Conservation (phyloP, 192 early-diverging fungal genomes). For the Kickxella alabastrina region DNA sequence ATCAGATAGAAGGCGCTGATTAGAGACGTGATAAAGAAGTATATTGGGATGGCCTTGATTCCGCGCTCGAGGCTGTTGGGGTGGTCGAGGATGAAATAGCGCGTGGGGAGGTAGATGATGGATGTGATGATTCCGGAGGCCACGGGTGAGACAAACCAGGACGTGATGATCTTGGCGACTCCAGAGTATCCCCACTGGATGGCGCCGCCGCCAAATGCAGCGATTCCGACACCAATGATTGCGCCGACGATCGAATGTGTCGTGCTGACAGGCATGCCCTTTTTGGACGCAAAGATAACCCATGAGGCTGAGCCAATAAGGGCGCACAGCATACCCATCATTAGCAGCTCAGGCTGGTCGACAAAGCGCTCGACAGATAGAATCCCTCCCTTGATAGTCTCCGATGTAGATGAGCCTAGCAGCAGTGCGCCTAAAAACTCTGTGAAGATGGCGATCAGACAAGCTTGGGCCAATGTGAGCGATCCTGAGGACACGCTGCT, state of each 20-base stretch:
- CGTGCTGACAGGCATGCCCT: conserved; percentile 71
- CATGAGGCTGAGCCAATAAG: conserved; percentile 70
- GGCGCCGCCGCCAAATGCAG: conserved; percentile 60
- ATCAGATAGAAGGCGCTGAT: conserved; percentile 69
- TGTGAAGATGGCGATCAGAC: conserved; percentile 75
- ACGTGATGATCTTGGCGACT: conserved; percentile 61
- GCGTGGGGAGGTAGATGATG: conserved; percentile 63
- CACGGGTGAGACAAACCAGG: conserved; percentile 73
- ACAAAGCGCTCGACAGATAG: conserved; percentile 57
- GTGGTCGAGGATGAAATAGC: conserved; percentile 58
- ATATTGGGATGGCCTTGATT: conserved; percentile 63
- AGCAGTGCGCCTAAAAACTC: conserved; percentile 77
- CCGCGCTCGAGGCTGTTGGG: conserved; percentile 64
- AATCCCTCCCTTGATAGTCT: conserved; percentile 79
- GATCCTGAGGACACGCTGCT: conserved; percentile 81
- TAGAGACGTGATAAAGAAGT: conserved; percentile 63
- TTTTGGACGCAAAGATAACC: conserved; percentile 66
- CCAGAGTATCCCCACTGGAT: conserved; percentile 61
- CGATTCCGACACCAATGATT: conserved; percentile 68
- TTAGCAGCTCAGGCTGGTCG: conserved; percentile 66
- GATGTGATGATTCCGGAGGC: conserved; percentile 63
- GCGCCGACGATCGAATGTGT: conserved; percentile 84
- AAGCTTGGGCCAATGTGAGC: conserved; percentile 68
- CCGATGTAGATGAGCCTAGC: conserved; percentile 65
- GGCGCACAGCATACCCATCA: conserved; percentile 82